These are phyloP conservation scores for Thelephora terrestris DNA, from an alignment of 1,284 basidiomycete genomes.

Conservation along the genomic window DNA sequence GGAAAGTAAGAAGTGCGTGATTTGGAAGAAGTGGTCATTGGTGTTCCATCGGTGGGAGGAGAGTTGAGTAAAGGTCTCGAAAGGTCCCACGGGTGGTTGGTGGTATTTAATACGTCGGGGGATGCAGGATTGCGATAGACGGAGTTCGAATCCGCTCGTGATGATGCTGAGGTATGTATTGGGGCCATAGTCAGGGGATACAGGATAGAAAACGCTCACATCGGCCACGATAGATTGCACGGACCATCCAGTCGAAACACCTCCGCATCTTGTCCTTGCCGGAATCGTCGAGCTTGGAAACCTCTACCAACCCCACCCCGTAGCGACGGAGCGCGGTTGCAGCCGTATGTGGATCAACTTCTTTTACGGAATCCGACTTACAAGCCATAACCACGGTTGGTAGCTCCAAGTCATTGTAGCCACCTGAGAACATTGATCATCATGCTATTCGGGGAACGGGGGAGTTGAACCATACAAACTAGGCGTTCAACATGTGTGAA, in stretches of 20 bases:
- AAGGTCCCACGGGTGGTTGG: constrained; percentile 40
- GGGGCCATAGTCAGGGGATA: neutral
- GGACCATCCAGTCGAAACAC: constrained; percentile 57
- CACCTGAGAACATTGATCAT: constrained; percentile 29
- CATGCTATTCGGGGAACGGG: neutral
- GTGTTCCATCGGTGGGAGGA: constrained; percentile 31
- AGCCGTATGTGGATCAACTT: constrained; percentile 46
- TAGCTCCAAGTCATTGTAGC: constrained; percentile 42
- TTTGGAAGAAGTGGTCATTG: constrained; percentile 34
- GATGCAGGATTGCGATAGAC: constrained; percentile 59
- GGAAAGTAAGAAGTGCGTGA: constrained; percentile 20
- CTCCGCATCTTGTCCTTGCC: constrained; percentile 55
- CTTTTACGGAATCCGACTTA: constrained; percentile 55
- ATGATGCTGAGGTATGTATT: neutral
- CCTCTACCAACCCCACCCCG: constrained; percentile 63
- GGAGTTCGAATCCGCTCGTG: neutral
- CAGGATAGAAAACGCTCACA: constrained; percentile 26
- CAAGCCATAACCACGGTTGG: constrained; percentile 64
- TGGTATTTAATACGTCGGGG: constrained; percentile 43
- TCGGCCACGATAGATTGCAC: constrained; percentile 43
- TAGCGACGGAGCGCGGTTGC: constrained; percentile 37
- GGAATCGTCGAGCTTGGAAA: constrained; percentile 35
- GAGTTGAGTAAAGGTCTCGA: constrained; percentile 19
- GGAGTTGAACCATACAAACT: constrained; percentile 40
- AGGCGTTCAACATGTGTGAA: constrained; percentile 53